These are phyloP conservation scores for Carex cristatella DNA, from an alignment of 176 grass and related monocot genomes.

Conservation along the genomic window DNA sequence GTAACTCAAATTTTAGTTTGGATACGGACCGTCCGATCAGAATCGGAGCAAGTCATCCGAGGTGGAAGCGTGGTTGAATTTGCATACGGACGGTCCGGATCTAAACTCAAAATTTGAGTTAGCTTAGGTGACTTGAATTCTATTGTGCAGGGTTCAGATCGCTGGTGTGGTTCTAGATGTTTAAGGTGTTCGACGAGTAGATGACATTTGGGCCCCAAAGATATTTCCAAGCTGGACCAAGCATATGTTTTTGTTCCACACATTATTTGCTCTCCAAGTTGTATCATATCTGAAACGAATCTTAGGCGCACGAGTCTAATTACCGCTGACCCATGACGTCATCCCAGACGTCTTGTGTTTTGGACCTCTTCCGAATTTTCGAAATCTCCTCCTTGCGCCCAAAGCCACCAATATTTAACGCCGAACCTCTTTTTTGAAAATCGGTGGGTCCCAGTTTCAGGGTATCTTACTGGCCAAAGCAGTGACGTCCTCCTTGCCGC, in stretches of 20 bases:
- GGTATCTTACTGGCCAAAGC: not conserved
- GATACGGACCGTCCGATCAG: too few species aligned
- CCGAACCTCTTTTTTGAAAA: too few species aligned
- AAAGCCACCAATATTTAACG: slow-evolving; percentile 22
- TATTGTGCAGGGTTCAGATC: too few species aligned
- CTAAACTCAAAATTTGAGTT: too few species aligned
- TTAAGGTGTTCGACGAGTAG: not conserved
- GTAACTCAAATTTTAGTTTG: too few species aligned
- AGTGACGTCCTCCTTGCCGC: not conserved
- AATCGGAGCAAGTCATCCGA: too few species aligned
- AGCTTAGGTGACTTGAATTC: too few species aligned
- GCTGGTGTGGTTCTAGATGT: too few species aligned
- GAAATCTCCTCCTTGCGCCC: slow-evolving; percentile 12
- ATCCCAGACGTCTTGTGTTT: slow-evolving; percentile 43
- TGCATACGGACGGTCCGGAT: too few species aligned
- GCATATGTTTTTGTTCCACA: not conserved
- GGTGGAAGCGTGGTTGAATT: too few species aligned
- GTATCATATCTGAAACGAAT: not conserved
- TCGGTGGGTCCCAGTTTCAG: not conserved
- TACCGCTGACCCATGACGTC: slow-evolving; percentile 15
- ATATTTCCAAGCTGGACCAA: not conserved
- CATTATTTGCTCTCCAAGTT: not conserved
- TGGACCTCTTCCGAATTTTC: not conserved
- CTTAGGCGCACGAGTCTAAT: not conserved
- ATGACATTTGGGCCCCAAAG: not conserved